These are phyloP conservation scores for Pyrenophora tritici-repentis DNA, from an alignment of 2,329 filamentous ascomycete genomes.

Conservation along the genomic window DNA sequence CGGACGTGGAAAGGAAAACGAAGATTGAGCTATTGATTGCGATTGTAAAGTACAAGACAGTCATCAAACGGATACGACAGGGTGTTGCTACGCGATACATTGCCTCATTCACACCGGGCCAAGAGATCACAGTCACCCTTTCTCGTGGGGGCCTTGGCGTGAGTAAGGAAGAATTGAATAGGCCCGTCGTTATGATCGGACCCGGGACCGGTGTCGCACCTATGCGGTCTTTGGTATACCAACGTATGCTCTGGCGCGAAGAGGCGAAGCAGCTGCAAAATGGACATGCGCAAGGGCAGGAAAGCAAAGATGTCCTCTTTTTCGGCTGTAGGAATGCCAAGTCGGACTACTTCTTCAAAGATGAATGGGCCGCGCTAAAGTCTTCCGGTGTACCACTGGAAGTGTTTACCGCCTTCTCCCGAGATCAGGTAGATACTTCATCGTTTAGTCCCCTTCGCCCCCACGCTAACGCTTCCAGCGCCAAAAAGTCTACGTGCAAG, in stretches of 20 bases:
- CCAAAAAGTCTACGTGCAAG: conserved; percentile 71
- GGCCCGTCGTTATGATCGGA: conserved; percentile 75
- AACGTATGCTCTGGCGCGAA: conserved; percentile 59
- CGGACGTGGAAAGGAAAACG: conserved; percentile 39
- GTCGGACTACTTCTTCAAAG: conserved; percentile 79
- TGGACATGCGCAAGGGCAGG: background rate
- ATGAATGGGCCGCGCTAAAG: conserved; percentile 69
- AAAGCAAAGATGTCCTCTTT: conserved; percentile 63
- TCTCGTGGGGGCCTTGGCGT: conserved; percentile 57
- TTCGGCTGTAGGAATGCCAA: conserved; percentile 79
- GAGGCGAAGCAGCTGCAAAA: conserved; percentile 11
- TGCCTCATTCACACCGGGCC: conserved; percentile 63
- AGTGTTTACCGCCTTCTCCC: conserved; percentile 70
- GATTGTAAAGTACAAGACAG: conserved; percentile 87
- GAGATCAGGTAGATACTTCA: conserved; percentile 60
- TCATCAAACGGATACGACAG: conserved; percentile 80
- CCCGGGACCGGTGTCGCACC: conserved; percentile 89
- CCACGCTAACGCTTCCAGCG: conserved; percentile 24
- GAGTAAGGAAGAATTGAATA: conserved; percentile 49
- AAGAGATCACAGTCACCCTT: conserved; percentile 64
- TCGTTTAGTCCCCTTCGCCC: background rate
- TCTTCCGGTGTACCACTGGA: conserved; percentile 52
- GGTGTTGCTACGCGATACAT: conserved; percentile 92
- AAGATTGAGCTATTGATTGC: conserved; percentile 77
- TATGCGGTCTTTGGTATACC: conserved; percentile 77